Conservation (phyloP, 1,139 yeast species). For the Yamadazyma conglobata region DNA sequence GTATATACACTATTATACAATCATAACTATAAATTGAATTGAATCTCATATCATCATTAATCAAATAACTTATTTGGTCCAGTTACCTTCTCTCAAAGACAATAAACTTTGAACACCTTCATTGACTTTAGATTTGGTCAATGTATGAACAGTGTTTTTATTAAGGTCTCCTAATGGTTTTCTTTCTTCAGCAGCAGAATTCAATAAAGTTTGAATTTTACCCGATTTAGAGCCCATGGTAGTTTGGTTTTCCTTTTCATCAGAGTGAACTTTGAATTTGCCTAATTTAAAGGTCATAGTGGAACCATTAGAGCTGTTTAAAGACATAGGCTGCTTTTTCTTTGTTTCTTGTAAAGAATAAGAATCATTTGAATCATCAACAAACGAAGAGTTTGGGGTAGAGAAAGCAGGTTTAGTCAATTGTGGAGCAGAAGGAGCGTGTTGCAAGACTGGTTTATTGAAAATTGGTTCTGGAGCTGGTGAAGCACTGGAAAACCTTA, state of each 20-base stretch:
- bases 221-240: constrained; percentile 7
- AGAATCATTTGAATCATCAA: constrained; percentile 20
- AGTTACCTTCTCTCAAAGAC: constrained; percentile 40
- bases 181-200: constrained; percentile 20
- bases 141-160: constrained; percentile 14
- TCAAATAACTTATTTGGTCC: constrained; percentile 19
- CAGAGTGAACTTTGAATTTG: constrained; percentile 15
- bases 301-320: constrained; percentile 29
- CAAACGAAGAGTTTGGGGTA: constrained; percentile 20
- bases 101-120: constrained; percentile 43
- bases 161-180: constrained; percentile 24
- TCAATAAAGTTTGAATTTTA: constrained; percentile 19
- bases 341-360: constrained; percentile 28
- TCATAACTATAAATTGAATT: not conserved
- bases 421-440: constrained; percentile 16
- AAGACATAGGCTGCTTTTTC: constrained; percentile 36
- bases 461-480: constrained; percentile 4
- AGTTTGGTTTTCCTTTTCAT: constrained; percentile 13
- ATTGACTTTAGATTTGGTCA: constrained; percentile 17
- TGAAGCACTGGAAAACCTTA: constrained; percentile 11
- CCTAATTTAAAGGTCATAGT: constrained; percentile 42
- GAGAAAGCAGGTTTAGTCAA: constrained; percentile 13
- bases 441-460: constrained; percentile 18
- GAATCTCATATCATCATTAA: too few species aligned
- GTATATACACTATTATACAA: constrained; percentile 14